These are phyloP conservation scores for Aspergillus flavus DNA, from an alignment of 2,329 filamentous ascomycete genomes.

Conservation along the genomic window DNA sequence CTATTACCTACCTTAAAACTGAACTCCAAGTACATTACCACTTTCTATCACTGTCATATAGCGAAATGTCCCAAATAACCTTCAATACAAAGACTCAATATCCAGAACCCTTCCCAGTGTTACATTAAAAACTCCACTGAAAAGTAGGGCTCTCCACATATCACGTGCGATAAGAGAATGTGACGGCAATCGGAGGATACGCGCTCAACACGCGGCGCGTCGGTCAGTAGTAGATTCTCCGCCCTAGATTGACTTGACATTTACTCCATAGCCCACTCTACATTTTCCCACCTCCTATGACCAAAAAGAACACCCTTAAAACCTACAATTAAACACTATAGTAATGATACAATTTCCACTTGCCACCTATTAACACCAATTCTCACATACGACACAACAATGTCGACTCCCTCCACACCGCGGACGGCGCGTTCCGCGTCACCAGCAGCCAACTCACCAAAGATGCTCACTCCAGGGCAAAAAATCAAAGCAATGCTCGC, in stretches of 20 bases:
- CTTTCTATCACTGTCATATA: neutral
- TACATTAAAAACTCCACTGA: neutral
- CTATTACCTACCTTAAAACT: neutral
- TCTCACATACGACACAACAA: constrained; percentile 9
- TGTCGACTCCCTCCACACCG: constrained; percentile 38
- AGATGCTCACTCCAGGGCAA: constrained; percentile 46
- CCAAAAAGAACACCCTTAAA: neutral
- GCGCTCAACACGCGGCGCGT: constrained; percentile 20
- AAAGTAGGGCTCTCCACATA: neutral
- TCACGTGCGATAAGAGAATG: constrained; percentile 22
- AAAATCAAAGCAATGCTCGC: constrained; percentile 56
- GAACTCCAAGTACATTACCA: neutral
- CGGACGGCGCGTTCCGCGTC: constrained; percentile 38
- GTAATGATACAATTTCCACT: neutral
- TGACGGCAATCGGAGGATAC: constrained; percentile 1
- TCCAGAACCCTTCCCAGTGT: neutral
- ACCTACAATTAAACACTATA: neutral
- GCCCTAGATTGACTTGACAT: constrained; percentile 10
- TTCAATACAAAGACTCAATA: neutral
- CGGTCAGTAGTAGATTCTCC: constrained; percentile 13
- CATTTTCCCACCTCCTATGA: neutral
- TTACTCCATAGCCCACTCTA: neutral
- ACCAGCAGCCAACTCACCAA: constrained; percentile 30
- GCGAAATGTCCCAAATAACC: neutral
- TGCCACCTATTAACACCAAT: neutral